These are phyloP conservation scores for Euclidium syriacum DNA, from an alignment of 345 rosid genomes.

Conservation along the genomic window DNA sequence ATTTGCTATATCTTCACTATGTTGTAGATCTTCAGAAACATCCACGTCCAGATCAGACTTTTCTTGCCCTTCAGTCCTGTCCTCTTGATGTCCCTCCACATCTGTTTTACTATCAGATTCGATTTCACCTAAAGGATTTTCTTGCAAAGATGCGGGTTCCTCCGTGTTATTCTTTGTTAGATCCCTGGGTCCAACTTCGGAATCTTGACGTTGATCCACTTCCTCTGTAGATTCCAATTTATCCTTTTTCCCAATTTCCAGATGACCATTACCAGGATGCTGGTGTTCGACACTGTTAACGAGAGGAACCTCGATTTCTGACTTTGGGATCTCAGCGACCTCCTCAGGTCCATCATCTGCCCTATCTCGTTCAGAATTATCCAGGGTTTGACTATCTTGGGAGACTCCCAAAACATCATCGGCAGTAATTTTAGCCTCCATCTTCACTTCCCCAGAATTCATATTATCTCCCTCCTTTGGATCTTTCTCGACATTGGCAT, in stretches of 20 bases:
- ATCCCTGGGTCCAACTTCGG: conserved; percentile 25
- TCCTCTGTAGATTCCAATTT: conserved; percentile 20
- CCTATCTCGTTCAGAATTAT: neutral
- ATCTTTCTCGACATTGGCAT: conserved; percentile 18
- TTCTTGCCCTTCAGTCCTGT: neutral
- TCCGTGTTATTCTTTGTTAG: neutral
- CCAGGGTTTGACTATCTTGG: conserved; percentile 18
- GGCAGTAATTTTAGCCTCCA: conserved; percentile 2
- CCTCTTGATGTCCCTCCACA: conserved; percentile 20
- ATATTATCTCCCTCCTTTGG: conserved; percentile 1
- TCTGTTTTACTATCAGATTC: conserved; percentile 15
- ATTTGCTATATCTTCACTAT: conserved; percentile 5
- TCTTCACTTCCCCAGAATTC: conserved; percentile 15
- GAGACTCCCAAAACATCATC: conserved; percentile 10
- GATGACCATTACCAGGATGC: conserved; percentile 17
- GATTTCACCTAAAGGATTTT: conserved; percentile 14
- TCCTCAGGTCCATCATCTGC: conserved; percentile 4
- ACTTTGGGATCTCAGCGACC: conserved; percentile 12
- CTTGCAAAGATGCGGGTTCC: conserved; percentile 6
- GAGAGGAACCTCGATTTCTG: conserved; percentile 5
- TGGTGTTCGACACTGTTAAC: neutral
- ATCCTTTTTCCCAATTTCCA: neutral
- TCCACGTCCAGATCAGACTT: conserved; percentile 14
- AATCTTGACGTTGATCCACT: conserved; percentile 21
- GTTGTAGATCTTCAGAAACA: conserved; percentile 17